Base-by-base conservation (phyloP, 805 yeast genomes). In the Sporopachydermia quercuum region DNA sequence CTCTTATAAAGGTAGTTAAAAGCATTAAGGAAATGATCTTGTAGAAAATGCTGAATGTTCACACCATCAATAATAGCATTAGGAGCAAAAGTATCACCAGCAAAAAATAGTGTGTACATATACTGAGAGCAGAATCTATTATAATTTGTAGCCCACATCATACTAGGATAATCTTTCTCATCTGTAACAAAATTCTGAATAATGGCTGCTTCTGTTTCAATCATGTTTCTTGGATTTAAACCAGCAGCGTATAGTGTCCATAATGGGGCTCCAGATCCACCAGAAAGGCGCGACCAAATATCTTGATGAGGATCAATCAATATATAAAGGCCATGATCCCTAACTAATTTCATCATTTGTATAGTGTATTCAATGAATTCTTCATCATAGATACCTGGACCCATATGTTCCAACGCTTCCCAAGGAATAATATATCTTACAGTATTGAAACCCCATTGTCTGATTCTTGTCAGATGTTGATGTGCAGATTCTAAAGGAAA, bases 201-300 rank as follows among this genome's bases (percentile, higher is more conserved):
- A 23, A 83, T 56, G 0, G 96, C 89, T 1, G 95, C 94, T 43
- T 80, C 83, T 3, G 91, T 82, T 2, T 47, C 64, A 1, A 68
- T 57, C 49, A 91, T 83, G n/a, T 71, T 57, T n/a, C 55, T 62
- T 0, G 95, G 95, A 41, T 87, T 73, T 37, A 87, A 60, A 1
- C 96, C 96, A 2, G 89, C 94, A 16, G 91, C 87, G 51, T 81
- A 77, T 3, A 86, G 55, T 0, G 96, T 86, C 96, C 96, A 87
- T 51, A 83, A 50, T 1, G 96, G 96, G 3, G 96, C 94, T 15
- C 96, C 96, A 37, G 84, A 76, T 2, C 96, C 96, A 3, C 96
- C 96, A 6, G 76, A 64, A 53, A 68, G 82, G 37, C 96, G 69
- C 1, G 91, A 78, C 96, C 96, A 87, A 8, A 78, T 93, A 54